Percentiles rank a stretch among this genome's conserved stretches.
phyloP scores from a whole-genome alignment of 2,329 filamentous ascomycete species.

The Nemania sp. region DNA sequence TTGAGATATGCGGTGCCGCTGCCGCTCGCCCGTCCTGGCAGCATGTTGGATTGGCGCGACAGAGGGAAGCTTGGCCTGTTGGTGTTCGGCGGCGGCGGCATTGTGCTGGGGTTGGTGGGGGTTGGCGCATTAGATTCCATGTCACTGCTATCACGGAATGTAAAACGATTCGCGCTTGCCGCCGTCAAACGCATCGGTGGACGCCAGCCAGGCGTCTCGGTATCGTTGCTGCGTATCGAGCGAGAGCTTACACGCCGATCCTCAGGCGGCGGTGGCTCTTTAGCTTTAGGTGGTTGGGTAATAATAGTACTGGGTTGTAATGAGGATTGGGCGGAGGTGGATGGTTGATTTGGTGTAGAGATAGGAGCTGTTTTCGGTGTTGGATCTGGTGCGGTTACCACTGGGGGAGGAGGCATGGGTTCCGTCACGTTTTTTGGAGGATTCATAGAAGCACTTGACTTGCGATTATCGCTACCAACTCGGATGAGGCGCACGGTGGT shows the following conservation, averaged over 20 bases:
- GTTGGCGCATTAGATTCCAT: slow-evolving; percentile 44
- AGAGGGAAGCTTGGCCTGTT: slow-evolving; percentile 41
- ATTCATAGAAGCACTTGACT: slow-evolving; percentile 13
- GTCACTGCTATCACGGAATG: slow-evolving; percentile 50
- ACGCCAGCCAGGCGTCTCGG: slow-evolving; percentile 16
- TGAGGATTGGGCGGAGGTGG: not conserved
- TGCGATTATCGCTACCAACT: slow-evolving; percentile 45
- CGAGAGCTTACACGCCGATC: slow-evolving; percentile 35
- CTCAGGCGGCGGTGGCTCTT: slow-evolving; percentile 10
- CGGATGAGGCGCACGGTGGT: slow-evolving; percentile 49
- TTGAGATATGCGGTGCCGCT: not conserved
- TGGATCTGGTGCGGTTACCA: slow-evolving; percentile 16
- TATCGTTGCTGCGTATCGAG: slow-evolving; percentile 30
- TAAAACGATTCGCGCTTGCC: slow-evolving; percentile 43
- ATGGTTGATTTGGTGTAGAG: slow-evolving; percentile 13
- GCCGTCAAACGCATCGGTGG: slow-evolving; percentile 26
- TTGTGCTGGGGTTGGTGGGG: slow-evolving; percentile 18
- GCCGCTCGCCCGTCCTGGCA: slow-evolving; percentile 15
- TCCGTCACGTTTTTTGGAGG: slow-evolving; percentile 11
- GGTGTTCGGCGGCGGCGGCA: slow-evolving; percentile 39
- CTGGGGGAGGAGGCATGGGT: slow-evolving; percentile 18
- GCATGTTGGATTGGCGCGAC: not conserved
- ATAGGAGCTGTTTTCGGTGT: slow-evolving; percentile 14
- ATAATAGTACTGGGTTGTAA: slow-evolving; percentile 7
- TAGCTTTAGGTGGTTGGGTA: slow-evolving; percentile 25